Evolutionary conservation across 257 asterid species (phyloP).

Genomic region (Nyctanthes arbortristis): DNA sequence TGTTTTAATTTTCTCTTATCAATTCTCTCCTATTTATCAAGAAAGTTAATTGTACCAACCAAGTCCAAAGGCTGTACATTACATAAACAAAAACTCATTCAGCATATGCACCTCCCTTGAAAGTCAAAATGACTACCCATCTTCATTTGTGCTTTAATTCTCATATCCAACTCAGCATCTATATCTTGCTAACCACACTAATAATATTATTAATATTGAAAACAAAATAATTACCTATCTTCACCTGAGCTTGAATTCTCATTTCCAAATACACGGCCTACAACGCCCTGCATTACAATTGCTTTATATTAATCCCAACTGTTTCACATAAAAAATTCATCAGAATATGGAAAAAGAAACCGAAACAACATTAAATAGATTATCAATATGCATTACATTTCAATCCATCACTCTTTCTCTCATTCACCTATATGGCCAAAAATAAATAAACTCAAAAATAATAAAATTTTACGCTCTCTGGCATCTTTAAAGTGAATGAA

Average conservation of each 20-base stretch:
- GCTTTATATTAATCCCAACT: slow-evolving; percentile 21
- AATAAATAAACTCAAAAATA: not conserved
- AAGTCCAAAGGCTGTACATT: not conserved
- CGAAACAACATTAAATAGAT: slow-evolving; percentile 2
- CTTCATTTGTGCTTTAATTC: too few relatives aligned
- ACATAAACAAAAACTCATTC: slow-evolving; percentile 1
- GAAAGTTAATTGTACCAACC: not conserved
- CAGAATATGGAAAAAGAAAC: not conserved
- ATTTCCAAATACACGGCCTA: slow-evolving; percentile 87
- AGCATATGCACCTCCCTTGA: too few relatives aligned
- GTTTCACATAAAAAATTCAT: not conserved
- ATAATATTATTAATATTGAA: too few relatives aligned
- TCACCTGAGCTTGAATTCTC: slow-evolving; percentile 72
- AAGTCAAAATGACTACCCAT: too few relatives aligned
- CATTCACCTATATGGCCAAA: not conserved
- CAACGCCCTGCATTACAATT: slow-evolving; percentile 70
- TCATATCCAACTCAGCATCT: not conserved
- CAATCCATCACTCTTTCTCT: not conserved
- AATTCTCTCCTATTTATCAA: not conserved
- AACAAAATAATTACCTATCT: slow-evolving; percentile 59
- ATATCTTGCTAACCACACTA: not conserved
- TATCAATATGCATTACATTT: not conserved
- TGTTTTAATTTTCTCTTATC: not conserved
- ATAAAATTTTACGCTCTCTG: not conserved
- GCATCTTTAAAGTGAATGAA: not conserved